A percentile compares a stretch with the other conserved stretches of the same genome.
Conservation (phyloP, 345 rosid species). For the Citrus trifoliata region DNA sequence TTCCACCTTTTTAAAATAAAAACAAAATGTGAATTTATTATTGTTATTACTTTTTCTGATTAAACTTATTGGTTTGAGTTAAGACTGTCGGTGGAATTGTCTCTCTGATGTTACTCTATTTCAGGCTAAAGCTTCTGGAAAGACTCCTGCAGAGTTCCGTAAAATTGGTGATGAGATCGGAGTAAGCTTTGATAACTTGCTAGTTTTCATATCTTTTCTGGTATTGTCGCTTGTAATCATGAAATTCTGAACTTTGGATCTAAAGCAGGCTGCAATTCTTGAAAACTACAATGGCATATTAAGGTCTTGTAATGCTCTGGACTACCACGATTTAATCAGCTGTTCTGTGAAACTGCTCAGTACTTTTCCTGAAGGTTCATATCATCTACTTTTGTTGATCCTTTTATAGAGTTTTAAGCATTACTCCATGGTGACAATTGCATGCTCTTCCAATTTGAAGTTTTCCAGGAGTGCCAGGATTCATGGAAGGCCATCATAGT, state of each 20-base stretch:
- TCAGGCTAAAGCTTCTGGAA: slow-evolving; percentile 95
- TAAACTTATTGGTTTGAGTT: not conserved
- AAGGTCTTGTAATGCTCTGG: slow-evolving; percentile 81
- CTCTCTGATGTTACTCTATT: slow-evolving; percentile 10
- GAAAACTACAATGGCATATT: slow-evolving; percentile 61
- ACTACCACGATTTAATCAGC: slow-evolving; percentile 89
- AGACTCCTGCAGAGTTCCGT: slow-evolving; percentile 54
- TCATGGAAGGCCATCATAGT: slow-evolving; percentile 84
- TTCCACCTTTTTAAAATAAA: not conserved
- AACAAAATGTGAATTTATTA: not conserved
- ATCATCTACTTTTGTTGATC: slow-evolving; percentile 11
- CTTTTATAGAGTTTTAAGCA: slow-evolving; percentile 10
- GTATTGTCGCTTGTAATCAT: slow-evolving; percentile 16
- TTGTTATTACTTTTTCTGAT: not conserved
- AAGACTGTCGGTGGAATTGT: not conserved
- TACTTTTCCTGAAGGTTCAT: slow-evolving; percentile 75
- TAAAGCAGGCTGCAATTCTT: slow-evolving; percentile 77
- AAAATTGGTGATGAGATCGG: slow-evolving; percentile 67
- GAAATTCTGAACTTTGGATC: slow-evolving; percentile 26
- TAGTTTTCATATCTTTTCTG: slow-evolving; percentile 19
- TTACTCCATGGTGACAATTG: slow-evolving; percentile 14
- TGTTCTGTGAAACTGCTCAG: slow-evolving; percentile 73
- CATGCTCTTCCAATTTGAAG: slow-evolving; percentile 34
- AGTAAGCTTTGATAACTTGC: slow-evolving; percentile 46
- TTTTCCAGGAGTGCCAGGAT: slow-evolving; percentile 65